These are phyloP conservation scores for Trichosporon asahii DNA, from an alignment of 1,284 basidiomycete species.

Conservation along the genomic window DNA sequence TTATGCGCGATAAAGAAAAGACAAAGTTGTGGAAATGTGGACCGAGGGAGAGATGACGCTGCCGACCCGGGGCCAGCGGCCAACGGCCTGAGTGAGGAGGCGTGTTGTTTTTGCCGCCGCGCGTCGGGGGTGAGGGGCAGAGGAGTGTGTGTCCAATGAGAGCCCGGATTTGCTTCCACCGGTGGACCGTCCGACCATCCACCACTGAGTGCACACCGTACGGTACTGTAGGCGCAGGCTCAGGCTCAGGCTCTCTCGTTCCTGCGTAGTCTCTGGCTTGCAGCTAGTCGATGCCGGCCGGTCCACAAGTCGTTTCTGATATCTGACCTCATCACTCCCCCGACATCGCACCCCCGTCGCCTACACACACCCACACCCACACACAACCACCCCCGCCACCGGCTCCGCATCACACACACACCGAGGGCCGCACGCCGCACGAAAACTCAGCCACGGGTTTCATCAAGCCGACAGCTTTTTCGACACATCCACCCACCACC, in stretches of 20 bases:
- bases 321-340: neutral
- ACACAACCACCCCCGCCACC: neutral
- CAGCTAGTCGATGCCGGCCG: too few species aligned
- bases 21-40: neutral
- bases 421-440: too few species aligned
- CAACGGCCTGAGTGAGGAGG: neutral
- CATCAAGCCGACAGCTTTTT: neutral
- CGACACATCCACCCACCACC: neutral
- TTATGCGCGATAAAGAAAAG: neutral
- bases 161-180: neutral
- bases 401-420: neutral
- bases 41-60: neutral
- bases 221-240: too few species aligned
- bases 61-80: neutral
- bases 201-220: too few species aligned
- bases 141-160: neutral
- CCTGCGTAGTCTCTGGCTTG: neutral
- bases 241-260: neutral
- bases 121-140: neutral
- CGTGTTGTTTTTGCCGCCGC: conserved; percentile 8
- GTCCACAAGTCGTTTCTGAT: neutral
- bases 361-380: neutral
- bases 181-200: neutral
- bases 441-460: neutral
- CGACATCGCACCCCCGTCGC: too few species aligned